Base-by-base conservation (phyloP, 305 asterid species). In the Rubia tinctorum region DNA sequence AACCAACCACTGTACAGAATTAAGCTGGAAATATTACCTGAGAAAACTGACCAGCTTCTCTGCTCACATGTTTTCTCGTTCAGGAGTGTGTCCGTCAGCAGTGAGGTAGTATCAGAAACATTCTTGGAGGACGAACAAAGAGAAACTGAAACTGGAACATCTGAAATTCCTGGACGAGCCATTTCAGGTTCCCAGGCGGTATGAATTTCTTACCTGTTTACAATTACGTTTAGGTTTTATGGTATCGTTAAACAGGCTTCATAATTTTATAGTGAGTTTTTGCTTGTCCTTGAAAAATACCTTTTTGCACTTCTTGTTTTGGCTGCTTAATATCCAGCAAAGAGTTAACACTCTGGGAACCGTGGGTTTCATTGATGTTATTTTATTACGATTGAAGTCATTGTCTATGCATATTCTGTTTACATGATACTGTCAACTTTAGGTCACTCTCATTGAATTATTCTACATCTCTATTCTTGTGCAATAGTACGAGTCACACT, bases 31-130 rank as follows among this genome's bases (percentile, higher is more conserved):
- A 86, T 81, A 68, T 86, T 90, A 73, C 83, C 84, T n/a, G 95
- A 91, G 82, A 79, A 71, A 78, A 80, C 83, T 56, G 88, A 87
- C 73, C 78, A 79, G 34, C 79, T 90, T 75, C 88, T 93, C 80
- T 93, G 97, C 76, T 90, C 98, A 8, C 87, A 93, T 76, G 90
- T 91, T 80, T 91, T 91, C 87, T 93, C 98, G 17, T 93, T 91
- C 79, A 93, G 83, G 85, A 86, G 88, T 80, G 82, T 93, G 61
- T 86, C 93, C 43, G 76, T 83, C 68, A 71, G 82, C 74, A 74
- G 78, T 80, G 89, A 79, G 78, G 86, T 80, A 75, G 76, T 83
- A 65, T 68, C 90, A 72, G 81, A 77, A 77, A 70, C 77, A 56
- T 45, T 73, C 49, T 84, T 60, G 49, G 93, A 84, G 64, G 87